Base-by-base conservation (phyloP, 116 monocot species). In the Iris pallida region DNA sequence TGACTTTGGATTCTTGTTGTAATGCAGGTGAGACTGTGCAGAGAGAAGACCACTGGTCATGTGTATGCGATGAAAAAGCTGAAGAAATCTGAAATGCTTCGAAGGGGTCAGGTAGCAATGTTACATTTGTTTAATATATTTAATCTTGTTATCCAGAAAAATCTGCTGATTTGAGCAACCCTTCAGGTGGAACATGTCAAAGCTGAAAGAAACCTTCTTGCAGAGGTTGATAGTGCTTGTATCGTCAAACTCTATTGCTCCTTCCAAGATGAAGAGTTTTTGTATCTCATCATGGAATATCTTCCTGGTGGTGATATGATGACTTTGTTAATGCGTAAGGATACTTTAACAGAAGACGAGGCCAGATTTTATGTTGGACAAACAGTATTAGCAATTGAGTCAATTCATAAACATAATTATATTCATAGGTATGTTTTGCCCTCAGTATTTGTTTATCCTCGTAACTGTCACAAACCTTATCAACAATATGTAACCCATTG, bases 21-120 rank as follows among this genome's bases (percentile, higher is more conserved):
- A 55, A 48, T 17, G 53, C 78, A 95, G 96, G 96, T 96, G 67
- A 80, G 96, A 70, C 71, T 96, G 58, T 96, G 96, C 77, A 91
- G 80, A 76, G 96, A 96, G 62, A 96, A 89, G 61, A 73, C 78
- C 48, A 78, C 85, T 9, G 72, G 79, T 15, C 74, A 85, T 77
- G 87, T 96, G 0, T 96, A 89, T 83, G 96, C 92, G 49, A 96
- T 96, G 96, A 96, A 96, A 71, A 96, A 96, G 63, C 92, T 96
- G 13, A 86, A 89, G 65, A 96, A 96, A 78, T 89, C 92, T 53
- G 96, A 96, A 83, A 96, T 96, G 96, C 96, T 96, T 78, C 92
- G 96, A 18, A 92, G 96, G 81, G 96, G 96, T 51, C 96, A 96
- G 96, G 96, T 96, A 85, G 68, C 43, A 30, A 68, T 12, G 55